Evolutionary conservation across 139 green algal genomes (phyloP), one percentile per base, ranked within the genome.

Genomic region (Chlorella sp.): DNA sequence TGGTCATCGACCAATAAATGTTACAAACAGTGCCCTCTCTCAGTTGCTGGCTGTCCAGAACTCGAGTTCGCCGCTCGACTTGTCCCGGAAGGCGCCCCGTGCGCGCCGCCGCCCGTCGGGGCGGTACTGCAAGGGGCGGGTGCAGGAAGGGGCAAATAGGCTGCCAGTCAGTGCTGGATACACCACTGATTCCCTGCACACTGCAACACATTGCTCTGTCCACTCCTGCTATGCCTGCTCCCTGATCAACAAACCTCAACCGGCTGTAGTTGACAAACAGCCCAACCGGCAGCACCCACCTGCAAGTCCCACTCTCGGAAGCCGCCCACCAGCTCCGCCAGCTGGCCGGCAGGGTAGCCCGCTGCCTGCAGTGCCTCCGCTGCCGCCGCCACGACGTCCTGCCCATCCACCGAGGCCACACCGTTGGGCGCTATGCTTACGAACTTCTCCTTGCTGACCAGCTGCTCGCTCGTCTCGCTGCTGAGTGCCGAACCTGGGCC

Each of bases 291-390:
- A 24, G 13, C 13, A 20, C 51, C 13, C 51, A 60, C 51, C 51
- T 60, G 24, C 58, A 76, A 46, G 44, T 86, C 82, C 82, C 82
- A 86, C 3, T 73, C 82, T 20, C 56, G 36, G 82, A 58, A 86
- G 43, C 82, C 82, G 22, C 82, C 82, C 43, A n/a, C 82, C 82
- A 86, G 82, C 73, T 86, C 82, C 16, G 60, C 43, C 41, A 86
- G 58, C n/a, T 48, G 9, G 11, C 2, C 51, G 4, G 51, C 13
- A 0, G 30, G 24, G 62, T 86, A 82, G 1, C 82, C 82, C 2
- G 82, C 82, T 1, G n/a, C 73, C n/a, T 32, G n/a, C 82, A 86
- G 82, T 73, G 60, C 40, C 7, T 20, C 41, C 2, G 60, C 73
- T 1, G 82, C 82, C 51, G 51, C 76, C 24, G 76, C 76, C 76